Evolutionary conservation across 129 eudicot species (phyloP), one percentile per base, ranked within the genome.

Genomic region (Chrysanthemum seticuspe): DNA sequence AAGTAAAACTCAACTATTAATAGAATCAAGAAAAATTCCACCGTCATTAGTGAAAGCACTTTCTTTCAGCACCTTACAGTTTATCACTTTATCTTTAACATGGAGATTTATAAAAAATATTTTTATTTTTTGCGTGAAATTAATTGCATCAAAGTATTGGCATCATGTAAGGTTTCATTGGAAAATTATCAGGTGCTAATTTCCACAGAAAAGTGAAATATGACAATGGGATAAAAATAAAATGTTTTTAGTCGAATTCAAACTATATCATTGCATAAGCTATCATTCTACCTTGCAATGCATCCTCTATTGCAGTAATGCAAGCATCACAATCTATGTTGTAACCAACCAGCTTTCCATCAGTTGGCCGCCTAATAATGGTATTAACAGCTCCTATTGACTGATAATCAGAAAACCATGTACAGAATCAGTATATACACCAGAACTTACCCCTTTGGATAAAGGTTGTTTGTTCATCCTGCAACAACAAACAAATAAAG

Each of bases 361-460:
- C 96, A 61, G 48, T 34, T 44, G 91, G 87, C 74, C 89, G 81
- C 84, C 90, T 82, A 44, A 91, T 72, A 34, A 91, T 86, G 68
- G 92, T 86, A 81, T 91, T 88, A 18, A 91, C 96, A 63, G 97
- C 97, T 62, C 97, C 97, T 51, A 88, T 91, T 60, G 85, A 88
- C 97, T 88, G 82, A 73, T 68, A 19, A 63, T 47, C 2, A 15
- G 58, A 19, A 45, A 54, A 67, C 10, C 15, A 80, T 31, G 68
- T 12, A 2, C 21, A 27, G n/a, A 67, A 16, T 70, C 29, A 77
- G 73, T 23, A 23, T 68, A 31, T 31, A 4, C 36, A 31, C 36
- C 36, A 31, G 5, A 31, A 31, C 36, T 31, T 4, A 31, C 25
- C 25, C 25, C 25, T 23, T 23, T 1, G 25, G 25, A 23, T 23